A percentile compares a stretch with the other conserved stretches of the same genome.
These are phyloP conservation scores for Sonneratia caseolaris DNA, from an alignment of 345 rosid genomes.

Conservation along the genomic window DNA sequence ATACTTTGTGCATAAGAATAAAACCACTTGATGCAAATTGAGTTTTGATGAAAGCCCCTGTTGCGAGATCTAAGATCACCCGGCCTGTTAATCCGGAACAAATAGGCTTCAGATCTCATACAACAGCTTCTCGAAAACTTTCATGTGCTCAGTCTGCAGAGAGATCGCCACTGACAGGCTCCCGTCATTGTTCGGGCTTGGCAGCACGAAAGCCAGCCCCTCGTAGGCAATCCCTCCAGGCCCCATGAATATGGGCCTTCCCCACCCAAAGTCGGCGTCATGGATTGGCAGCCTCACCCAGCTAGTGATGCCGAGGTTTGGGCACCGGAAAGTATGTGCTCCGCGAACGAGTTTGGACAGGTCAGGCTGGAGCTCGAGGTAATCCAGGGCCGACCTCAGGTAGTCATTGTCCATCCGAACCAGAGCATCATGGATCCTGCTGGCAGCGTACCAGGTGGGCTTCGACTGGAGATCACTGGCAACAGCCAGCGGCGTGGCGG, in stretches of 20 bases:
- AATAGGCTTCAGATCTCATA: constrained; percentile 22
- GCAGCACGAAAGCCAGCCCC: constrained; percentile 37
- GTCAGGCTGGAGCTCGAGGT: constrained; percentile 58
- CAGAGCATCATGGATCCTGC: constrained; percentile 66
- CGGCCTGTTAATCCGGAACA: neutral
- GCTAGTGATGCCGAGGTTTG: constrained; percentile 48
- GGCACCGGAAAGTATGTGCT: constrained; percentile 40
- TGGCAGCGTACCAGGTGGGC: constrained; percentile 85
- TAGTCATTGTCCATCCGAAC: constrained; percentile 75
- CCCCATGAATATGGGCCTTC: constrained; percentile 43
- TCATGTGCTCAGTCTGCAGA: constrained; percentile 41
- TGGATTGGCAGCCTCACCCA: constrained; percentile 24
- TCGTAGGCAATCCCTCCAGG: constrained; percentile 32
- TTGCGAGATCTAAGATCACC: too few relatives aligned
- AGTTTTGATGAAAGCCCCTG: neutral
- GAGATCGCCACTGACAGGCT: constrained; percentile 45
- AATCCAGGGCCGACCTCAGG: constrained; percentile 90
- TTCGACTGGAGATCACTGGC: constrained; percentile 62
- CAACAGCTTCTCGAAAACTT: constrained; percentile 41
- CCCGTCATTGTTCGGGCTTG: constrained; percentile 40
- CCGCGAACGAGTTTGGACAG: constrained; percentile 26
- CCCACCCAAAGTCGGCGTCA: constrained; percentile 70
- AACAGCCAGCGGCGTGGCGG: constrained; percentile 67
- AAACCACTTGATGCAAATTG: neutral
- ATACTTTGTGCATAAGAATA: neutral